Evolutionary conservation across 345 rosid species (phyloP).

Genomic region (Noccaea bulbosa): DNA sequence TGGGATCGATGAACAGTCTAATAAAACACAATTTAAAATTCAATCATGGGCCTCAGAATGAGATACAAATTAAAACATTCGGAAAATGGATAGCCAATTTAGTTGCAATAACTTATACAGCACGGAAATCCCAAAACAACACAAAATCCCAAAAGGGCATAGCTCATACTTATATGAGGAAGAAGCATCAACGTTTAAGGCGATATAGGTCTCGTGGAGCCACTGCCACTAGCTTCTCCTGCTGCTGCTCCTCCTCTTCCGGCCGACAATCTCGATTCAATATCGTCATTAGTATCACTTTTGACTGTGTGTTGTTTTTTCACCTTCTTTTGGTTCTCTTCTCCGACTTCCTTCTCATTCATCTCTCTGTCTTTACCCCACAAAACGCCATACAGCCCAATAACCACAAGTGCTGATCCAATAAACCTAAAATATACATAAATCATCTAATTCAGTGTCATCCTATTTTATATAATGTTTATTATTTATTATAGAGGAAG

Average conservation of each 20-base stretch:
- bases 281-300: conserved; percentile 33
- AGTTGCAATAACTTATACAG: conserved; percentile 16
- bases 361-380: conserved; percentile 88
- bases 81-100: conserved; percentile 20
- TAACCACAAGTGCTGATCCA: conserved; percentile 74
- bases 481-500: background rate
- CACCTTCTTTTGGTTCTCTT: conserved; percentile 18
- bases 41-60: conserved; percentile 33
- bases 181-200: conserved; percentile 18
- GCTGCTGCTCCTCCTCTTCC: background rate
- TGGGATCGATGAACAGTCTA: background rate
- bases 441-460: background rate
- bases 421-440: conserved; percentile 47
- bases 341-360: conserved; percentile 27
- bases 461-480: background rate
- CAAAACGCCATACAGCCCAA: conserved; percentile 74
- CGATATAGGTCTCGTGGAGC: conserved; percentile 24
- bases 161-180: conserved; percentile 19
- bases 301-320: conserved; percentile 21
- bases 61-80: conserved; percentile 20
- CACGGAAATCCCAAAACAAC: conserved; percentile 29
- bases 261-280: conserved; percentile 37
- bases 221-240: conserved; percentile 22
- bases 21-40: conserved; percentile 7
- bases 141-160: conserved; percentile 25